A percentile compares a stretch with the other conserved stretches of the same genome.
phyloP scores from a whole-genome alignment of 495 filamentous ascomycete genomes.

The Pyronema domesticum region DNA sequence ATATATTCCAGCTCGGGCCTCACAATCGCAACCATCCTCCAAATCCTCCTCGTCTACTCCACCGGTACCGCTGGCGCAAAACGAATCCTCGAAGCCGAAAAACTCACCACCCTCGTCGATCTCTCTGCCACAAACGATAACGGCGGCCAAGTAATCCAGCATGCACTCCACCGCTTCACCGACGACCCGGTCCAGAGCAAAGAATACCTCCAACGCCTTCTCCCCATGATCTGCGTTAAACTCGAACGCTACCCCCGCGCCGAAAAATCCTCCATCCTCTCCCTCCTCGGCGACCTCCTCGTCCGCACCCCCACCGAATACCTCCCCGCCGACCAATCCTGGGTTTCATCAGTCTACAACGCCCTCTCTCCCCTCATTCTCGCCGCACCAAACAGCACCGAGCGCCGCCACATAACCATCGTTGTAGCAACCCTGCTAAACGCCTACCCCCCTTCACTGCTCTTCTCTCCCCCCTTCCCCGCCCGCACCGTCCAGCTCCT shows the following conservation, averaged over 20 bases:
- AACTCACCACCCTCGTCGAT: constrained; percentile 35
- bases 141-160: constrained; percentile 33
- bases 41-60: constrained; percentile 35
- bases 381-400: neutral
- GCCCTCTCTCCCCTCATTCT: neutral
- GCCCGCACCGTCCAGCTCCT: constrained; percentile 31
- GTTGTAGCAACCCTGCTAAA: neutral
- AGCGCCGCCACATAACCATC: neutral
- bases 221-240: constrained; percentile 4
- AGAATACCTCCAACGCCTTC: constrained; percentile 5
- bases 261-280: constrained; percentile 4
- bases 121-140: constrained; percentile 34
- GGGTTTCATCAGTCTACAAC: neutral
- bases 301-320: constrained; percentile 2
- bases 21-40: constrained; percentile 34
- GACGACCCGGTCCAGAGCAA: neutral
- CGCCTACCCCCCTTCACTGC: neutral
- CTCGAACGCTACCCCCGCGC: constrained; percentile 2
- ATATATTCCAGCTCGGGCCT: constrained; percentile 29
- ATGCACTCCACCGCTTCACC: constrained; percentile 32
- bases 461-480: neutral
- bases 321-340: neutral
- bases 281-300: constrained; percentile 14
- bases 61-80: constrained; percentile 26
- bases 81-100: constrained; percentile 30